Evolutionary conservation across 257 asterid species (phyloP), one percentile per base, ranked within the genome.

Genomic region (Gynochthodes officinalis): DNA sequence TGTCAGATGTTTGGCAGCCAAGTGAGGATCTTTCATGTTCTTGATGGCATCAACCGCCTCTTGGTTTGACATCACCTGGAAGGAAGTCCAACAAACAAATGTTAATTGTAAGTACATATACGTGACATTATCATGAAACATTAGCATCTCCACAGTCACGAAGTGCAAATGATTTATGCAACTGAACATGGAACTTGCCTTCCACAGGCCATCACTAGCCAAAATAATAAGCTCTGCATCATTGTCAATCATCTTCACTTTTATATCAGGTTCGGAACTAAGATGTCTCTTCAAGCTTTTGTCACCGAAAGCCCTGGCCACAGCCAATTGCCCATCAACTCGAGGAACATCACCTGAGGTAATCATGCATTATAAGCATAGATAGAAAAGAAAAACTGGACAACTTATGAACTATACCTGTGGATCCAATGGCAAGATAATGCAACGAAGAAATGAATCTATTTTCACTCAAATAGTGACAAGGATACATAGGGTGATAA

Each of bases 161-260:
- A 18, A 5, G 48, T 25, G 7, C 14, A 5, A 19, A 18, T 7
- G 8, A 4, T 57, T 57, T 11, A 18, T 21, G 43, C 49, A 33
- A 23, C 44, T 15, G 25, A 21, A 25, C n/a, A 57, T 64, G 58
- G 27, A 69, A 50, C 78, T 37, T 27, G 89, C 98, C 92, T 88
- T 89, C 96, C 98, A 93, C 60, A 93, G 71, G 33, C 98, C 98
- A 75, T 93, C 98, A 32, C 98, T 93, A 23, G 97, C 98, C 81
- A 91, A 79, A 74, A 93, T 89, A 67, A 87, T 49, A 53, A 84
- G 78, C 86, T 91, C 97, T 13, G 76, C 86, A 2, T 89, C 97
- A 49, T 86, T 90, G 37, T 93, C 96, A 28, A 93, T 85, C 0
- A 55, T 65, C 84, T 84, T 86, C 1, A 87, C 67, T 35, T 84